These are phyloP conservation scores for Pseudogymnoascus sp. DNA, from an alignment of 2,329 filamentous ascomycete genomes.

Conservation along the genomic window DNA sequence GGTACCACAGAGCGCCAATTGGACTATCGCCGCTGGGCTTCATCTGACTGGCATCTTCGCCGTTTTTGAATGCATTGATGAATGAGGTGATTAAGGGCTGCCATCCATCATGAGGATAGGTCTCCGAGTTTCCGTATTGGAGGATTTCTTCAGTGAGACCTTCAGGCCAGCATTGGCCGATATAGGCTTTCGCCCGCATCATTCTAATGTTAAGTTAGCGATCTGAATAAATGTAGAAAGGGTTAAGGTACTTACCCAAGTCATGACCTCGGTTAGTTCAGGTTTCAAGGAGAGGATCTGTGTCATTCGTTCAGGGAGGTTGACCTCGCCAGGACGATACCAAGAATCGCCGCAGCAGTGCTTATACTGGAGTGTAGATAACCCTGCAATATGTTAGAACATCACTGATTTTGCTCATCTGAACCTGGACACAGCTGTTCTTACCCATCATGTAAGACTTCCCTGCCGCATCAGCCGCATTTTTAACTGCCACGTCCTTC, in stretches of 20 bases:
- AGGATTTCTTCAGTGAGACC: constrained; percentile 18
- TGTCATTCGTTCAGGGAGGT: constrained; percentile 29
- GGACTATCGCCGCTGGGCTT: constrained; percentile 11
- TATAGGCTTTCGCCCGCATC: constrained; percentile 31
- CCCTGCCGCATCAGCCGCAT: constrained; percentile 15
- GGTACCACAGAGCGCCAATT: constrained; percentile 29
- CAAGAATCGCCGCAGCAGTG: constrained; percentile 11
- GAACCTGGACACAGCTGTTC: neutral
- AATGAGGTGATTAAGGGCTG: constrained; percentile 30
- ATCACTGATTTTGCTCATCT: neutral
- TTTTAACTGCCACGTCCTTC: constrained; percentile 20
- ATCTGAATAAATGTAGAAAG: constrained; percentile 23
- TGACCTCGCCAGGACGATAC: constrained; percentile 29
- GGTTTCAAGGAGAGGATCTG: constrained; percentile 27
- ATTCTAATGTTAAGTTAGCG: constrained; percentile 29
- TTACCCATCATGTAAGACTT: constrained; percentile 31
- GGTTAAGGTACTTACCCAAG: neutral
- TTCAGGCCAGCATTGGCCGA: constrained; percentile 29
- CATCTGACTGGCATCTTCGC: constrained; percentile 9
- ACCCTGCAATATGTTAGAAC: neutral
- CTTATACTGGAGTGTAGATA: constrained; percentile 18
- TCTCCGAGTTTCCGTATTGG: constrained; percentile 26
- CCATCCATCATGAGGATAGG: constrained; percentile 25
- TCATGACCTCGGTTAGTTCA: constrained; percentile 14
- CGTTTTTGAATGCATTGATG: constrained; percentile 27